phyloP scores from a whole-genome alignment of 495 filamentous ascomycete genomes.

The Lasiosphaeria ovina region DNA sequence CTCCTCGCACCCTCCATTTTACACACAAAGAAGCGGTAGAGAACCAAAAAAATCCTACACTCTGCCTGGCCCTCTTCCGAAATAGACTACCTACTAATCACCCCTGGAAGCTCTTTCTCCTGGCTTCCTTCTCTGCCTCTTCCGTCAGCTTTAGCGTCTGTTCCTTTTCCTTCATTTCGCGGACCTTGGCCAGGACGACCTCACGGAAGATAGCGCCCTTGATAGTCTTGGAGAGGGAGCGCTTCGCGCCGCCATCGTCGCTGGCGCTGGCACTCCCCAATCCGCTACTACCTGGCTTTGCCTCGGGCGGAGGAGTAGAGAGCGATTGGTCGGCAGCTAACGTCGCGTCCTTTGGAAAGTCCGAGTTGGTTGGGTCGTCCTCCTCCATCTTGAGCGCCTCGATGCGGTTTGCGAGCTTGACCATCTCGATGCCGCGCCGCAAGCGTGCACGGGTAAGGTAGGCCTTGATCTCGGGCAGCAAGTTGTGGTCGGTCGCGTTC shows the following conservation, averaged over 20 bases:
- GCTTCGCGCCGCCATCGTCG: constrained; percentile 50
- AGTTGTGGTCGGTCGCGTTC: constrained; percentile 88
- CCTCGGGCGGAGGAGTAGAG: constrained; percentile 7
- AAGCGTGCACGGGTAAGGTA: constrained; percentile 91
- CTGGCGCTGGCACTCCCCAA: constrained; percentile 17
- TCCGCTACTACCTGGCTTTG: constrained; percentile 19
- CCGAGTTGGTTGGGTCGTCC: constrained; percentile 69
- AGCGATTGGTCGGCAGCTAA: constrained; percentile 59
- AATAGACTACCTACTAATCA: constrained; percentile 9
- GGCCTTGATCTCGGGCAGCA: constrained; percentile 94
- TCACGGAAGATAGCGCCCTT: constrained; percentile 93
- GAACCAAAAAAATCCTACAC: too few species aligned
- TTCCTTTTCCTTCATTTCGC: constrained; percentile 86
- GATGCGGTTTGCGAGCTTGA: constrained; percentile 96
- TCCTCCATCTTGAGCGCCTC: constrained; percentile 95
- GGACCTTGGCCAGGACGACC: constrained; percentile 94
- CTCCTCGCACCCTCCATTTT: too few species aligned
- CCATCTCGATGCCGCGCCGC: constrained; percentile 90
- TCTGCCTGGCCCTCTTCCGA: too few species aligned
- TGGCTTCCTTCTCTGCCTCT: constrained; percentile 47
- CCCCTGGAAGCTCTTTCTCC: constrained; percentile 40
- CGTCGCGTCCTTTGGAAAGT: constrained; percentile 61
- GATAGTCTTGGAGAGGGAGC: constrained; percentile 70
- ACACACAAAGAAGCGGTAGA: too few species aligned
- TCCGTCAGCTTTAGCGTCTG: constrained; percentile 67